Evolutionary conservation across 2,329 filamentous ascomycete species (phyloP), one percentile per base, ranked within the genome.

Genomic region (Chaetoscypha palmicola): DNA sequence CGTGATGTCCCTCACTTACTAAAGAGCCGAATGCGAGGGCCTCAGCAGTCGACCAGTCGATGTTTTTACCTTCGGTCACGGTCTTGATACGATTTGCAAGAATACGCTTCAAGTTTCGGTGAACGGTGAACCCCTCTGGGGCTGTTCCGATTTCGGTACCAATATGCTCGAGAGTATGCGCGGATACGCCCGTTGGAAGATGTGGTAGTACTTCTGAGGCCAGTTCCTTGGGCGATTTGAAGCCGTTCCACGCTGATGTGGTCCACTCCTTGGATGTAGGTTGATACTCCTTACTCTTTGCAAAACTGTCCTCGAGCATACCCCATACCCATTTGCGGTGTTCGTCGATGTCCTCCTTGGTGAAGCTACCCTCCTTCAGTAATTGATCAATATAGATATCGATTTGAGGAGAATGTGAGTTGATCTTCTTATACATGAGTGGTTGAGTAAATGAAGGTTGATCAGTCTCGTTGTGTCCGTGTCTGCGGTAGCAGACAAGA

Each of bases 271-370:
- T 94, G 54, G 90, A 86, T 31, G 86, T 94, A 35, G 92, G 88
- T 66, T 91, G 85, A 69, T 98, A 98, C 61, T 98, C 91, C 70
- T 94, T 97, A 68, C 90, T 95, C 68, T 91, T 89, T 60, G 88
- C 77, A 68, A 97, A 98, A 70, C 89, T 96, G 67, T 97, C 91
- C 62, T 95, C 91, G 46, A 98, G 76, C 90, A 97, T 97, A 50
- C 86, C 86, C 92, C 91, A 98, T 48, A 97, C 92, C 92, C 92
- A 98, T 66, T 94, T 86, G 77, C 94, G 95, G 76, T 98, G 92
- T 74, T 98, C 92, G 47, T 98, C 91, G 48, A 98, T 84, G 63
- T 98, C 92, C 60, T 92, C 90, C 71, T 95, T 91, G 56, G 87
- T 95, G 71, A 98, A 98, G 42, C 86, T 94, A 58, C 90, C 88